A percentile compares a stretch with the other conserved stretches of the same genome.
Evolutionary conservation across 257 asterid genomes (phyloP).

Genomic region (Capsicum rhomboideum): DNA sequence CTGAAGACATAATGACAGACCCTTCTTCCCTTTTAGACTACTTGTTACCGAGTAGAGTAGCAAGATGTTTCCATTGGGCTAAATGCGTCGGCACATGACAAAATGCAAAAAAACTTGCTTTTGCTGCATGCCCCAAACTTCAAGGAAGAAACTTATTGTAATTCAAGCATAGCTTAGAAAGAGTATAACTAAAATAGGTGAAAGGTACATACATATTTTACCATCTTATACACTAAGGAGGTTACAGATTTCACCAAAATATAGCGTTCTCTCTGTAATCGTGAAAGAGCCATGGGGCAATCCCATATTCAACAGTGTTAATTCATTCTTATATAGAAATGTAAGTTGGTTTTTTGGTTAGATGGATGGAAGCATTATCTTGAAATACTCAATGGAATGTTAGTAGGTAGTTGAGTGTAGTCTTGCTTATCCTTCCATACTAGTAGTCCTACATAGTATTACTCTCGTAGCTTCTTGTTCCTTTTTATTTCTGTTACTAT

Average conservation of each 20-base stretch:
- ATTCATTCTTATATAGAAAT: not conserved
- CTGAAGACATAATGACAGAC: constrained; percentile 48
- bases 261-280: not conserved
- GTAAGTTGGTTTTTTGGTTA: not conserved
- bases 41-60: constrained; percentile 48
- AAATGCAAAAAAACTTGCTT: not conserved
- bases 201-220: constrained; percentile 3
- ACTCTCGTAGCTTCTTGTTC: not conserved
- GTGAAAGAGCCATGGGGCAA: not conserved
- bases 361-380: not conserved
- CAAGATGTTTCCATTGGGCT: constrained; percentile 55
- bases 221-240: not conserved
- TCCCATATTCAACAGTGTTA: not conserved
- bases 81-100: constrained; percentile 59
- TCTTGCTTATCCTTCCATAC: no score
- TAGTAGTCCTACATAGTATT: no score
- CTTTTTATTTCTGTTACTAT: no score
- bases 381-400: not conserved
- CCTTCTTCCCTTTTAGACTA: constrained; percentile 58
- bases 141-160: not conserved
- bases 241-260: not conserved
- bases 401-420: no score
- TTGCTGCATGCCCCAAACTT: not conserved
- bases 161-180: constrained; percentile 4
- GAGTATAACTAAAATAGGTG: constrained; percentile 7